Conservation (phyloP, 2,329 filamentous ascomycete species). For the Pseudogymnoascus destructans region DNA sequence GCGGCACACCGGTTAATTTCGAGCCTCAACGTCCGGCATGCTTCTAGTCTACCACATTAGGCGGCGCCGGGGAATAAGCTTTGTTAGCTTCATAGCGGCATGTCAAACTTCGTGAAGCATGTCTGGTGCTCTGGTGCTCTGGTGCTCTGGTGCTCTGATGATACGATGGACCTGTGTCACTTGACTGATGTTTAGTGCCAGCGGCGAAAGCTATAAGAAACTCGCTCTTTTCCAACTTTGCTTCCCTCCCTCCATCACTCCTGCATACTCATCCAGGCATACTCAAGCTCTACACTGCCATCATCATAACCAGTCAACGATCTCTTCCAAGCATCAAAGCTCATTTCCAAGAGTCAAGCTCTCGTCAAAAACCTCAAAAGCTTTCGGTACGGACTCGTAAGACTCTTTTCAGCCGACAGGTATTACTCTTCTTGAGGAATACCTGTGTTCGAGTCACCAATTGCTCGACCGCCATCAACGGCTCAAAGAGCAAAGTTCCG, state of each 20-base stretch:
- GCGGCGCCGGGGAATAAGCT: not conserved
- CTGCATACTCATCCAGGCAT: conserved; percentile 4
- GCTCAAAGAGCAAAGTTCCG: not conserved
- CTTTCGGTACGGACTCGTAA: not conserved
- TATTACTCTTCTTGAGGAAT: conserved; percentile 1
- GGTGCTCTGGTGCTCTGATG: not conserved
- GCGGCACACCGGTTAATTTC: not conserved
- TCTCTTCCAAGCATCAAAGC: conserved; percentile 1
- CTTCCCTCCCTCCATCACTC: not conserved
- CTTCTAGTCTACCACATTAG: not conserved
- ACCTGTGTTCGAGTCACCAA: not conserved
- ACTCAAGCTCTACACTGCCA: conserved; percentile 7
- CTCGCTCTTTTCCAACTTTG: not conserved
- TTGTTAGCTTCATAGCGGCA: not conserved
- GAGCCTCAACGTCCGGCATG: not conserved
- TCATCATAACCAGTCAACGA: not conserved
- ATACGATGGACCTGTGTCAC: not conserved
- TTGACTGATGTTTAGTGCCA: not conserved
- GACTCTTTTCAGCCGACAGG: not conserved
- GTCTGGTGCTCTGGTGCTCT: not conserved
- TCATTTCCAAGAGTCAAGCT: conserved; percentile 1
- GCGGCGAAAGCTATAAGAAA: not conserved
- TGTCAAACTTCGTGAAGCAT: not conserved
- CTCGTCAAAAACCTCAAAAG: not conserved
- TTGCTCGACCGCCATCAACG: conserved; percentile 3